These are phyloP conservation scores for Colletotrichum sp. DNA, from an alignment of 2,329 filamentous ascomycete genomes.

Conservation along the genomic window DNA sequence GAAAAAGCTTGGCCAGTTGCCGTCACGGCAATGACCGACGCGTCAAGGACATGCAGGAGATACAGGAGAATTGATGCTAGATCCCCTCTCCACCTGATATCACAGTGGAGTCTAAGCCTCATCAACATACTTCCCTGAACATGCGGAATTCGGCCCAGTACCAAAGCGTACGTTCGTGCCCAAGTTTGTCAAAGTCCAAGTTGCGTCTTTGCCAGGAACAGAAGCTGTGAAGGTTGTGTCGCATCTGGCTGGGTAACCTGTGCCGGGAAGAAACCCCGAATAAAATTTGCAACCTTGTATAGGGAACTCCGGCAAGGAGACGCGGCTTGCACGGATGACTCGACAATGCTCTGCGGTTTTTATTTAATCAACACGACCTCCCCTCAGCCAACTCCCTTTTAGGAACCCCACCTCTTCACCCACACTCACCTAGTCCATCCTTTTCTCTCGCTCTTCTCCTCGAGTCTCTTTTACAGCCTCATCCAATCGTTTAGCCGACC, in stretches of 20 bases:
- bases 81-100: not conserved
- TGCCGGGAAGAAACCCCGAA: not conserved
- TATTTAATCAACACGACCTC: not conserved
- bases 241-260: not conserved
- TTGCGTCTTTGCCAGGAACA: not conserved
- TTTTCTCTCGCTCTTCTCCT: not conserved
- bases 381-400: not conserved
- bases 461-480: not conserved
- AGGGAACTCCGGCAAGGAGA: not conserved
- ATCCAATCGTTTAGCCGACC: not conserved
- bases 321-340: not conserved
- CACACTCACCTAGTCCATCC: not conserved
- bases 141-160: not conserved
- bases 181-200: not conserved
- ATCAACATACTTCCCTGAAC: not conserved
- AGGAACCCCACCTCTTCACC: not conserved
- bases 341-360: not conserved
- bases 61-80: not conserved
- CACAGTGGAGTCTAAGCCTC: not conserved
- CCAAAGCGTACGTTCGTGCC: not conserved
- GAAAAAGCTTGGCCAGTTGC: not conserved
- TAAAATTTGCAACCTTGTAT: not conserved
- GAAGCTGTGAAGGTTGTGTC: not conserved
- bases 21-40: slow-evolving; percentile 1
- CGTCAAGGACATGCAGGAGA: not conserved